phyloP scores from a whole-genome alignment of 176 grass and related monocot species.

The Miscanthus lutarioriparius region DNA sequence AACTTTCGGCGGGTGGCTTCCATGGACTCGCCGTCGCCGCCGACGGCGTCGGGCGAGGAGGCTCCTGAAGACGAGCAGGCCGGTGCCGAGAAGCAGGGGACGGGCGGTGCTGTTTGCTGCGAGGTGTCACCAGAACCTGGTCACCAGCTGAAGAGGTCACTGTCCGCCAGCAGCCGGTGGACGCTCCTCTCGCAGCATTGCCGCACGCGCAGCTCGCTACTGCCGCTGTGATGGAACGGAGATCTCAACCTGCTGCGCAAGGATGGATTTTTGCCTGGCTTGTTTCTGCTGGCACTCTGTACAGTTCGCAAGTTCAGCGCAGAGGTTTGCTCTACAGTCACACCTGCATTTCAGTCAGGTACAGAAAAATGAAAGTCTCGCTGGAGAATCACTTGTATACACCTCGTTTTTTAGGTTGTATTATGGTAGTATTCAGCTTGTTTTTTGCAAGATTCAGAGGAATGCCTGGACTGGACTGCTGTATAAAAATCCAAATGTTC shows the following conservation, averaged over 20 bases:
- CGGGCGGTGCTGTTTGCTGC: background rate
- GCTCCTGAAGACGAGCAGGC: background rate
- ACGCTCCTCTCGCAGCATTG: background rate
- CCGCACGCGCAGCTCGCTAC: constrained; percentile 21
- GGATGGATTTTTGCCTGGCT: background rate
- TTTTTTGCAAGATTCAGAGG: background rate
- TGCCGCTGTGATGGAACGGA: constrained; percentile 21
- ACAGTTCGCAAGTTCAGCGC: background rate
- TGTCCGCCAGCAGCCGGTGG: constrained; percentile 38
- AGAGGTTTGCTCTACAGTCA: background rate
- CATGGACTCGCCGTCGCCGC: constrained; percentile 37
- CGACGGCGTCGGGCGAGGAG: background rate
- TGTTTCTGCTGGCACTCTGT: background rate
- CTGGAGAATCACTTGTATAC: background rate
- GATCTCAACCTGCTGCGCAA: background rate
- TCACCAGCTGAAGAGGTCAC: constrained; percentile 1
- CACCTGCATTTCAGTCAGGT: background rate
- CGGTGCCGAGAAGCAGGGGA: constrained; percentile 17
- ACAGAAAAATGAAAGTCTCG: background rate
- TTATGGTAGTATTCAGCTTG: background rate
- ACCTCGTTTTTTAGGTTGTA: background rate
- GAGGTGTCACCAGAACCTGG: constrained; percentile 14
- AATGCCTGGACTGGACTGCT: background rate
- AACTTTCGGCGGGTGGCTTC: constrained; percentile 39
- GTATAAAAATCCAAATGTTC: background rate